Evolutionary conservation across 176 grass and related monocot species (phyloP).

Genomic region (Eragrostis curvula): DNA sequence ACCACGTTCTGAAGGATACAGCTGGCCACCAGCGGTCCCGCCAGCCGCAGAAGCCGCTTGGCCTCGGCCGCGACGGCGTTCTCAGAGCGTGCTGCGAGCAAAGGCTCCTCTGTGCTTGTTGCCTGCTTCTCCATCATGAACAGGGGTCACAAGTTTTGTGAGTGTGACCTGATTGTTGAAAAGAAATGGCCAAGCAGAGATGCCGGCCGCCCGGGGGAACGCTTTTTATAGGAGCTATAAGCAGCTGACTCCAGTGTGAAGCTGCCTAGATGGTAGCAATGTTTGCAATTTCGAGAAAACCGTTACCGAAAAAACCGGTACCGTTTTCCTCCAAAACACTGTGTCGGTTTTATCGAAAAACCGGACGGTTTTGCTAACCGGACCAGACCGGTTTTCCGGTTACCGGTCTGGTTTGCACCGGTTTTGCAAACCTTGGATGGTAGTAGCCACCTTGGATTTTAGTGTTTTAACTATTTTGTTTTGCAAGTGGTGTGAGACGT

Average conservation of each 20-base stretch:
- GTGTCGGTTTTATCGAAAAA: too few species aligned
- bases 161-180: background rate
- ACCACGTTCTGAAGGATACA: slow-evolving; percentile 10
- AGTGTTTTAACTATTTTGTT: too few species aligned
- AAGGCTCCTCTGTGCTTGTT: background rate
- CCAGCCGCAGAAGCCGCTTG: background rate
- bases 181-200: background rate
- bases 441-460: too few species aligned
- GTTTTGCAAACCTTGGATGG: too few species aligned
- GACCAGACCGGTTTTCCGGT: too few species aligned
- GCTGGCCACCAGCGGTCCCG: slow-evolving; percentile 23
- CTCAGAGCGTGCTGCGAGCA: background rate
- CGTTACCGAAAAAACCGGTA: too few species aligned
- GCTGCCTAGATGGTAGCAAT: background rate
- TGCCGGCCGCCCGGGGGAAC: background rate
- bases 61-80: background rate
- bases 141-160: background rate
- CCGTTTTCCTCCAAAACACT: too few species aligned
- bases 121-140: background rate
- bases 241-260: background rate
- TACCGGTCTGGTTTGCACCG: too few species aligned
- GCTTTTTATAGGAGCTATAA: background rate
- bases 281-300: too few species aligned
- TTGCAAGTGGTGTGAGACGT: too few species aligned
- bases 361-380: too few species aligned